Percentiles rank a stretch among this genome's conserved stretches.
Conservation (phyloP, 495 filamentous ascomycete genomes). For the Lophiotrema nucula region DNA sequence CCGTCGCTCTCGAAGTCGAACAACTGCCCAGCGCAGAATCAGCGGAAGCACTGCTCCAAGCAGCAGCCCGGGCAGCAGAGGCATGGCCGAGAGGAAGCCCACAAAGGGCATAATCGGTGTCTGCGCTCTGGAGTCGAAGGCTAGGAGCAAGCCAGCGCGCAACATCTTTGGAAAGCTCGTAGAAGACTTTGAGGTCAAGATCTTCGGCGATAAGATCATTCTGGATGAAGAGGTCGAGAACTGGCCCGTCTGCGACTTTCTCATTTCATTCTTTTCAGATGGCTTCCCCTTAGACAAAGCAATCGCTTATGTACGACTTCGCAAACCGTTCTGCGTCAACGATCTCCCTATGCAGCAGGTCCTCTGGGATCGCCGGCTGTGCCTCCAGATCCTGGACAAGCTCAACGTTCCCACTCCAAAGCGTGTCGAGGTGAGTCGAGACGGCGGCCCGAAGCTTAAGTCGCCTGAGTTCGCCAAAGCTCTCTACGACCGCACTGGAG, state of each 20-base stretch:
- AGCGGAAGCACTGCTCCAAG: constrained; percentile 75
- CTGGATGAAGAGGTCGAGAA: constrained; percentile 79
- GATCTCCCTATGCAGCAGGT: constrained; percentile 98
- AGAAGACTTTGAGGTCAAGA: constrained; percentile 90
- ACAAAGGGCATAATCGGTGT: constrained; percentile 74
- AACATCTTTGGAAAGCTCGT: constrained; percentile 93
- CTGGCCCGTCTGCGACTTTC: constrained; percentile 74
- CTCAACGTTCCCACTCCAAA: constrained; percentile 86
- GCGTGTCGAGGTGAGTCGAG: constrained; percentile 88
- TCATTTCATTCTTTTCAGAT: constrained; percentile 97
- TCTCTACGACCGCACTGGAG: constrained; percentile 73
- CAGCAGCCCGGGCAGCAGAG: constrained; percentile 61
- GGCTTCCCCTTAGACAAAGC: constrained; percentile 97
- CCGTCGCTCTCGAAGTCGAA: constrained; percentile 63
- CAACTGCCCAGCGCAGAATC: constrained; percentile 66
- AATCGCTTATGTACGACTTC: constrained; percentile 84
- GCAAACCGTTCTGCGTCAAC: constrained; percentile 96
- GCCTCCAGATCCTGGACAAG: constrained; percentile 79
- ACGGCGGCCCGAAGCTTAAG: constrained; percentile 80
- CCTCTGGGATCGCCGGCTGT: constrained; percentile 91
- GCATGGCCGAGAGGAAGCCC: constrained; percentile 49
- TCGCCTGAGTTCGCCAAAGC: constrained; percentile 74
- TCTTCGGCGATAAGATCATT: constrained; percentile 98
- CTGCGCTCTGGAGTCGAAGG: constrained; percentile 93
- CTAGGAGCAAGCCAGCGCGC: constrained; percentile 89